These are phyloP conservation scores for Escovopsis weberi DNA, from an alignment of 2,329 filamentous ascomycete species.

Conservation along the genomic window DNA sequence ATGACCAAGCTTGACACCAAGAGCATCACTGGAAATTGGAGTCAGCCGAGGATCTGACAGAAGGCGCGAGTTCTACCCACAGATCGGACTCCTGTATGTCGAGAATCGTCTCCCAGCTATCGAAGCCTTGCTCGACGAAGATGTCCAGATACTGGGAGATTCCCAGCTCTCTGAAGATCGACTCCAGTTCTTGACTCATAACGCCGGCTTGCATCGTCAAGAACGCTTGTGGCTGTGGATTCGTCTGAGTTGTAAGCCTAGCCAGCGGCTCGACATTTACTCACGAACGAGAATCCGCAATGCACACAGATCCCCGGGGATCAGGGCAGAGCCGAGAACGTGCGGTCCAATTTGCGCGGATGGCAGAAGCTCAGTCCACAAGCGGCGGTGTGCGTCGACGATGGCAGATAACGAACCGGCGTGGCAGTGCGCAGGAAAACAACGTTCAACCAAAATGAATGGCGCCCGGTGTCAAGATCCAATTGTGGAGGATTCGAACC, in stretches of 20 bases:
- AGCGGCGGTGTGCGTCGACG: background rate
- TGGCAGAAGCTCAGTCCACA: background rate
- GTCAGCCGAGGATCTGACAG: constrained; percentile 8
- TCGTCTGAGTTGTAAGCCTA: background rate
- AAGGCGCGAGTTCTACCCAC: constrained; percentile 30
- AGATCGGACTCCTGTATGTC: constrained; percentile 77
- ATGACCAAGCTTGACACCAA: constrained; percentile 69
- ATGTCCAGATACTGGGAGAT: constrained; percentile 60
- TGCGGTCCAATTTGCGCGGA: too few species aligned
- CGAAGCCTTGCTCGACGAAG: constrained; percentile 68
- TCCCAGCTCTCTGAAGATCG: constrained; percentile 60
- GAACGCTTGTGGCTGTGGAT: background rate
- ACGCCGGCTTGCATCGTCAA: constrained; percentile 10
- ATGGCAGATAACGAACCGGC: background rate
- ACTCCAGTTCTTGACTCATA: constrained; percentile 44
- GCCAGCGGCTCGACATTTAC: constrained; percentile 7
- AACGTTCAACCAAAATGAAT: background rate
- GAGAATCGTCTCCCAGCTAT: constrained; percentile 69
- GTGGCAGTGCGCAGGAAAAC: background rate
- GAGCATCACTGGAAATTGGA: constrained; percentile 40
- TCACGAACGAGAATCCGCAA: background rate
- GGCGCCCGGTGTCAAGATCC: too few species aligned
- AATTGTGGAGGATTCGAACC: too few species aligned
- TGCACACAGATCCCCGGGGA: too few species aligned
- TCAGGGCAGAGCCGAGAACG: too few species aligned